Base-by-base conservation (phyloP, 768 basidiomycete genomes). In the Megacollybia marginata region DNA sequence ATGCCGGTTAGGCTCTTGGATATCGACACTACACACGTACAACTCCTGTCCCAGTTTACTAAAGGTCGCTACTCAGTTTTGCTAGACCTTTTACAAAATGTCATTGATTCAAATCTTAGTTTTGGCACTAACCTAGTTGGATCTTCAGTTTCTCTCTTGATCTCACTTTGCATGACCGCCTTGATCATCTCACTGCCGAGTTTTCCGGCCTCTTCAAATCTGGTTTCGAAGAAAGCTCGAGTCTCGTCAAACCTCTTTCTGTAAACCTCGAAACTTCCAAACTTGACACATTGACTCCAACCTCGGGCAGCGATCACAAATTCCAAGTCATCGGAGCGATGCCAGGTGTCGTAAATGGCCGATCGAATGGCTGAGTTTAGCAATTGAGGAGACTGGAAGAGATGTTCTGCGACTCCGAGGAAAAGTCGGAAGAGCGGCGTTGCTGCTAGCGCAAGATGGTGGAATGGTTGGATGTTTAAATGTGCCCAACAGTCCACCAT, bases 401-500 rank as follows among this genome's bases (percentile, higher is more conserved):
- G 78, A 65, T 94, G 89, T 65, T 98, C 96, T 10, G 95, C 91
- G 11, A 97, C 92, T 31, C 95, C 95, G 46, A 99, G 85, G 84
- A 95, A 97, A 54, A 99, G 76, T 47, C 93, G 80, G 70, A 99
- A 99, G 33, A 98, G 79, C 0, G 96, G 96, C 2, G 94, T 99
- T 8, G 93, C 95, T 0, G 95, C 95, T 42, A 98, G 81, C 8
- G 85, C 78, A 54, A 98, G 82, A 69, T 98, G 94, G 33, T 80
- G 82, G 62, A 89, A 95, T 0, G 96, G 96, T 48, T 88, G 80
- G 60, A 96, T 93, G 0, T 73, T 70, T 47, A 98, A 80, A 46
- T 79, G 78, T 8, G 90, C 86, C 96, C 96, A 99, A 59, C 90
- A 94, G 66, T 99, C 96, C 16, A 97, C 96, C 93, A 99, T 98